Evolutionary conservation across 2,329 filamentous ascomycete species (phyloP), one percentile per base, ranked within the genome.

Genomic region (Aureobasidium sp.): DNA sequence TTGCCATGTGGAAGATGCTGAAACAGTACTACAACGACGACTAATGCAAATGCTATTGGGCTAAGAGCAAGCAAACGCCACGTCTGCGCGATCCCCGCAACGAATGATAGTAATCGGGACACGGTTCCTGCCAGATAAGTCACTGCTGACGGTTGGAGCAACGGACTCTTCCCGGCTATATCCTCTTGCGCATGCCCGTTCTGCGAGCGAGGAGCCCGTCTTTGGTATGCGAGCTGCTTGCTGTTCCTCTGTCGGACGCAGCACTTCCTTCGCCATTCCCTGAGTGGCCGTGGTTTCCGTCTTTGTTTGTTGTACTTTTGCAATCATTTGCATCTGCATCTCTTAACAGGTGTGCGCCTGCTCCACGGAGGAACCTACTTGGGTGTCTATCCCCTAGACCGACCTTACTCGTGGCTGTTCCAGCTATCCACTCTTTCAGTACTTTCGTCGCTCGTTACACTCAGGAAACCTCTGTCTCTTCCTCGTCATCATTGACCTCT

Each of bases 1-100:
- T 59, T 59, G 41, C 55, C 55, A 59, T 59, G 55, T 59, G 55
- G 43, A 39, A 44, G 41, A 46, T 48, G 55, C 43, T 59, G 48
- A 62, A 62, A 51, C 37, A 53, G 59, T 61, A 61, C 47, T 51
- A 51, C 59, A 52, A 61, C 59, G 59, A 61, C 46, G 48, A 61
- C 59, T 61, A 61, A 61, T 61, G 59, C 59, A 62, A 43, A 47
- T 24, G 50, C 50, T 62, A 62, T 36, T 46, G 51, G 48, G 27
- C 57, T 51, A 60, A 36, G 50, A 56, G 60, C 41, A 62, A 56
- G 60, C 60, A 62, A 56, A 62, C 59, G 60, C 60, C 60, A 62
- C 60, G 46, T 34, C 44, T 41, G 46, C 34, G 17, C 57, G 32
- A 34, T 60, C 57, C 46, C 44, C 57, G 57, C 57, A 60, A 51